Base-by-base conservation (phyloP, 2,329 filamentous ascomycete species). In the Curvularia verruculosa region DNA sequence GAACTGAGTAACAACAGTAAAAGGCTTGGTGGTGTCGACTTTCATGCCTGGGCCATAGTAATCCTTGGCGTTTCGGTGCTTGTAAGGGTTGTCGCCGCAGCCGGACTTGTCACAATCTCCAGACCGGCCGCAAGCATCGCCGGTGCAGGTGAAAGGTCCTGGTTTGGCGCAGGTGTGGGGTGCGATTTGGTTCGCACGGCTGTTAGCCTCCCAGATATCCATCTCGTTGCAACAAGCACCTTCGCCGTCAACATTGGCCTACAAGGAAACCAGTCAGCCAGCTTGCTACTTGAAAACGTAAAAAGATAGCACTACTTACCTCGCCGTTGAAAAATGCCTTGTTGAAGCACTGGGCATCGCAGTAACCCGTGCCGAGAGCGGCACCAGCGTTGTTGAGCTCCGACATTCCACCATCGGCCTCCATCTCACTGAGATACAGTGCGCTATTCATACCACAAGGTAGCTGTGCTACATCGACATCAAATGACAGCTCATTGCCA, bases 1-100 rank as follows among this genome's bases (percentile, higher is more conserved):
- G 78, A 89, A 89, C 73, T 89, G 87, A 9, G 87, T 89, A 56
- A 89, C 84, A 24, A 90, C 85, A 7, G 87, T 89, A 66, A 89
- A 74, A 65, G 84, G 83, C 70, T 81, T 78, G 61, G 74, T 82
- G 54, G 85, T 87, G 71, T 89, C 83, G 65, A 90, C 77, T 48
- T 78, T 86, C 24, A 66, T 58, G 21, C 63, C 60, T 15, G 58
- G 60, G 8, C 66, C 69, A 46, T 75, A 75, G 61, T 63, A 74
- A 26, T 61, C 54, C 50, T 67, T 68, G 29, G 63, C 66, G 10
- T 59, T 62, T 23, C 57, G 55, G 19, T 54, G 49, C 28, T 58
- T 58, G 60, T 75, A 76, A 4, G 73, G 68, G 63, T 76, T 76
- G 46, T 70, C 71, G 23, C 65, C 67, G 59, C 73, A 76, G 21